Conservation (phyloP, 2,329 filamentous ascomycete species). For the Myriosclerotinia curreyana region DNA sequence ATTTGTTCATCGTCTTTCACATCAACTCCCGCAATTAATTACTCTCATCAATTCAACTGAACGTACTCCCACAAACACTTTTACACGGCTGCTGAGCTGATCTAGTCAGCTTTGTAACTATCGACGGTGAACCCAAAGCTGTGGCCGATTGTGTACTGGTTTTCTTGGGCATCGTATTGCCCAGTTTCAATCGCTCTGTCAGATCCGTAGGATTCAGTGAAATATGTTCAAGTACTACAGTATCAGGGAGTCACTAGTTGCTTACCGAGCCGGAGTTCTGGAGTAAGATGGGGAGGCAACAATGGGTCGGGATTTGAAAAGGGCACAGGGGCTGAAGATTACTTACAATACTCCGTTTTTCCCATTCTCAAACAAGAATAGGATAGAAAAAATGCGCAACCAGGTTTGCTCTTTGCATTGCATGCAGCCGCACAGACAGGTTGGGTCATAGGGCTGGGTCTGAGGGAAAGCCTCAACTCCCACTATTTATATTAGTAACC, state of each 20-base stretch:
- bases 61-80: not conserved
- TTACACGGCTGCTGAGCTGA: not conserved
- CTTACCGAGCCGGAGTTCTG: not conserved
- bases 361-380: slow-evolving; percentile 43
- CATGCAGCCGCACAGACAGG: slow-evolving; percentile 38
- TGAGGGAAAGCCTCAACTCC: slow-evolving; percentile 35
- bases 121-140: slow-evolving; percentile 26
- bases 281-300: not conserved
- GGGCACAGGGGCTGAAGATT: not conserved
- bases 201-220: slow-evolving; percentile 38
- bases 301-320: not conserved
- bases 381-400: slow-evolving; percentile 41
- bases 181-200: slow-evolving; percentile 26
- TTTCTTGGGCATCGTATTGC: slow-evolving; percentile 26
- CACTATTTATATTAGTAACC: slow-evolving; percentile 23
- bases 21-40: not conserved
- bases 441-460: slow-evolving; percentile 37
- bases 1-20: not conserved
- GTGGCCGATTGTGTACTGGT: slow-evolving; percentile 30
- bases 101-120: not conserved
- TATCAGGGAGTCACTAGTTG: slow-evolving; percentile 1
- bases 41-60: not conserved
- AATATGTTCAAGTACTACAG: slow-evolving; percentile 40
- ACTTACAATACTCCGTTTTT: slow-evolving; percentile 37
- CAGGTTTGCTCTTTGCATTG: slow-evolving; percentile 27